Percentiles rank a stretch among this genome's conserved stretches.
phyloP scores from a whole-genome alignment of 257 asterid genomes.

The Solanum boliviense region DNA sequence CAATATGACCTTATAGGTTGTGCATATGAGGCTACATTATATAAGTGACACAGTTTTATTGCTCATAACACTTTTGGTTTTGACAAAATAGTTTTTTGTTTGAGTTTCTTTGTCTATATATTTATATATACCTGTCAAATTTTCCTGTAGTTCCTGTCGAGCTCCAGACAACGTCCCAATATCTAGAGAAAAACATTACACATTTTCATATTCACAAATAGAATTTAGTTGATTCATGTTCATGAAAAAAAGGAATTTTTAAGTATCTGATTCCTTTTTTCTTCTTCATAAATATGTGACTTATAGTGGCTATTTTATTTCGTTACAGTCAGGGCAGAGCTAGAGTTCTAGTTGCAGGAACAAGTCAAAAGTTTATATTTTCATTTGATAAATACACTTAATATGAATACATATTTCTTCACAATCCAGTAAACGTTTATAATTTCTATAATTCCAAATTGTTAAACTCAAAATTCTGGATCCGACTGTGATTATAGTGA shows the following conservation, averaged over 20 bases:
- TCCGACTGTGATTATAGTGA: neutral
- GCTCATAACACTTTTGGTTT: neutral
- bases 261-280: too few relatives aligned
- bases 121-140: conserved; percentile 29
- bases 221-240: too few relatives aligned
- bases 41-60: neutral
- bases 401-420: too few relatives aligned
- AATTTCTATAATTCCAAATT: neutral
- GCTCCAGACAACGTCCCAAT: conserved; percentile 63
- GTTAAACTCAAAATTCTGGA: neutral
- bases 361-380: too few relatives aligned
- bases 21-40: conserved; percentile 51
- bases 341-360: too few relatives aligned
- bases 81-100: neutral
- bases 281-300: too few relatives aligned
- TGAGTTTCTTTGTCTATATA: neutral
- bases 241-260: too few relatives aligned
- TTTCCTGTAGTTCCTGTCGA: conserved; percentile 28
- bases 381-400: too few relatives aligned
- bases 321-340: too few relatives aligned
- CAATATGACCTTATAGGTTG: conserved; percentile 35
- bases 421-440: neutral
- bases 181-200: conserved; percentile 16
- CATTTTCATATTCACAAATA: neutral
- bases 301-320: too few relatives aligned